Conservation (phyloP, 768 basidiomycete genomes). For the Termitomyces eurrhizus region DNA sequence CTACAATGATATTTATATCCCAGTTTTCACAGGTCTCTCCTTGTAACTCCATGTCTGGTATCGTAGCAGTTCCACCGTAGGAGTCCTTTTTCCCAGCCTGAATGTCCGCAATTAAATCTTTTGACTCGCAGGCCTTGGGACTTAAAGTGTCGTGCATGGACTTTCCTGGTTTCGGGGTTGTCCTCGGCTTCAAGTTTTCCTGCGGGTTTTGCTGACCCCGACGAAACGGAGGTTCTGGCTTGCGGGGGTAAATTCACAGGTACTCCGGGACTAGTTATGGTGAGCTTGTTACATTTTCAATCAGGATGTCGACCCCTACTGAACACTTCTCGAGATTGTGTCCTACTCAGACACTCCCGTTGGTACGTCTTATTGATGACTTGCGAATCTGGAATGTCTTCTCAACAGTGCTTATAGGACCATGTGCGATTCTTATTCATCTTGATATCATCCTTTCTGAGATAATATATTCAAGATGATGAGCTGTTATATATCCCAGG, state of each 20-base stretch:
- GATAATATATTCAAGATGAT: conserved; percentile 20
- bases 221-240: conserved; percentile 23
- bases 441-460: neutral
- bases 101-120: neutral
- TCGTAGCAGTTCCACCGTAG: conserved; percentile 1
- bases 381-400: too few relatives aligned
- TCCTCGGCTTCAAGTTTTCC: conserved; percentile 23
- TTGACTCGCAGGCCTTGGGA: conserved; percentile 25
- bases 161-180: conserved; percentile 21
- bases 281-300: conserved; percentile 7
- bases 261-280: conserved; percentile 23
- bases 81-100: neutral
- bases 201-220: conserved; percentile 24
- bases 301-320: neutral
- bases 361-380: conserved; percentile 16
- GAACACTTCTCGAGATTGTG: conserved; percentile 18
- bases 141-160: conserved; percentile 25
- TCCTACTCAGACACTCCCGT: conserved; percentile 29
- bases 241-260: conserved; percentile 27
- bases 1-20: too few relatives aligned
- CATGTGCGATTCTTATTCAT: neutral
- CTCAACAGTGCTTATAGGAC: neutral
- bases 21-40: too few relatives aligned
- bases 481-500: conserved; percentile 32
- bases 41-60: neutral